Base-by-base conservation (phyloP, 306 rosid genomes). In the Cucurbita moschata region DNA sequence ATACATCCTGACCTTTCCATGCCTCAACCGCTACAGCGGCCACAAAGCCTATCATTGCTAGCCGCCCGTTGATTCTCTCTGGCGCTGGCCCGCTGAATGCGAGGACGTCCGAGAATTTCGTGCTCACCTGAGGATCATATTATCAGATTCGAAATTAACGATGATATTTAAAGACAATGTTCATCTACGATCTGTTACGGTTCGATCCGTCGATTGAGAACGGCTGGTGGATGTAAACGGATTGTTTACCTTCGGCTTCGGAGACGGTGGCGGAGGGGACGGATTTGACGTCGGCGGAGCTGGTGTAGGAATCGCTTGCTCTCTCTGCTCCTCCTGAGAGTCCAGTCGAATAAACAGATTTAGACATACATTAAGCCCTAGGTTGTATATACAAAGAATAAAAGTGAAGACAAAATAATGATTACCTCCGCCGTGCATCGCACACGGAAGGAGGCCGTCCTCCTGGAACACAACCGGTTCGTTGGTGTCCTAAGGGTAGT, bases 41-140 rank as follows among this genome's bases (percentile, higher is more conserved):
- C 0, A 88, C 92, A 56, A 92, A 92, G 0, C 98, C 98, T 1
- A 90, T 81, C 98, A 92, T 92, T 2, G 98, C 98, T 5, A 92
- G 78, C 60, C 96, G 83, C 9, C 98, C 98, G 67, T 92, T 92
- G 79, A 92, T 92, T 71, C 98, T 89, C 82, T 92, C 97, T 5
- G 98, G 98, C 6, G 86, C 98, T 0, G 96, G 92, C 5, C 98
- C 98, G 30, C 89, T 74, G 83, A 92, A 92, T 0, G 96, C 96
- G 15, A 92, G 75, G 15, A 92, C 38, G 10, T 89, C 91, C 0
- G 82, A 49, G n/a, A 92, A 85, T 8, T 82, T 89, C 0, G 91
- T 83, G 78, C 88, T 88, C 51, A 71, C 70, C 90, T 87, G 23
- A 26, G 19, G 14, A 44, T 30, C 35, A 2, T 1, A 47, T 11